A percentile compares a stretch with the other conserved stretches of the same genome.
Evolutionary conservation across 2,329 filamentous ascomycete species (phyloP).

Genomic region (Salinomyces thailandicus): DNA sequence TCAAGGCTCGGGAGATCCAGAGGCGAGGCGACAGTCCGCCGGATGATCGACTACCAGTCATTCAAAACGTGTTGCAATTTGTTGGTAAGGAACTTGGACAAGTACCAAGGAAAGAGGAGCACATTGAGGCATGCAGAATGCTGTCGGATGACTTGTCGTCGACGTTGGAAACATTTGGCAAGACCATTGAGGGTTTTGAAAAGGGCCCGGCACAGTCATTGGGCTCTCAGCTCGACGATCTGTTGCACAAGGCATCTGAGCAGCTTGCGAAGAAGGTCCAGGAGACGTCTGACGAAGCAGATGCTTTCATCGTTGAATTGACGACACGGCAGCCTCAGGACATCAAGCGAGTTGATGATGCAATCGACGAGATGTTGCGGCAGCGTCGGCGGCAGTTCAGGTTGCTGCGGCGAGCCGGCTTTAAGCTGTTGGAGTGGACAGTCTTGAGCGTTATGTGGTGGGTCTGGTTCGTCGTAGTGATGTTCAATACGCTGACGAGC

Average conservation of each 20-base stretch:
- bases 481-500: conserved; percentile 56
- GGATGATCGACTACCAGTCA: conserved; percentile 24
- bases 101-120: conserved; percentile 41
- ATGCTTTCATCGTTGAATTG: conserved; percentile 65
- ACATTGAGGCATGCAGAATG: conserved; percentile 43
- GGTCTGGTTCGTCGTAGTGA: conserved; percentile 79
- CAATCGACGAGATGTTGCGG: conserved; percentile 57
- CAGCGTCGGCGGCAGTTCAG: conserved; percentile 63
- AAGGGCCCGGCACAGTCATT: conserved; percentile 36
- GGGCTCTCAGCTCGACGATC: conserved; percentile 31
- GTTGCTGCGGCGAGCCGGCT: conserved; percentile 65
- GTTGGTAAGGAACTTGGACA: conserved; percentile 37
- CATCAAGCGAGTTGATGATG: conserved; percentile 69
- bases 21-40: conserved; percentile 48
- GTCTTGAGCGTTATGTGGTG: conserved; percentile 89
- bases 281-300: conserved; percentile 63
- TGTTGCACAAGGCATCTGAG: conserved; percentile 38
- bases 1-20: conserved; percentile 75
- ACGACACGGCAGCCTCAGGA: conserved; percentile 66
- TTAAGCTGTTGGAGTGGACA: conserved; percentile 76
- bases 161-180: conserved; percentile 31
- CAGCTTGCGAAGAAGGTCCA: conserved; percentile 51
- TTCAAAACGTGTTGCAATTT: conserved; percentile 26
- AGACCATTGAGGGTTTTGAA: conserved; percentile 42
- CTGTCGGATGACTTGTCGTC: conserved; percentile 40